Evolutionary conservation across 2,329 filamentous ascomycete genomes (phyloP).

Genomic region (Thelonectria rubi): DNA sequence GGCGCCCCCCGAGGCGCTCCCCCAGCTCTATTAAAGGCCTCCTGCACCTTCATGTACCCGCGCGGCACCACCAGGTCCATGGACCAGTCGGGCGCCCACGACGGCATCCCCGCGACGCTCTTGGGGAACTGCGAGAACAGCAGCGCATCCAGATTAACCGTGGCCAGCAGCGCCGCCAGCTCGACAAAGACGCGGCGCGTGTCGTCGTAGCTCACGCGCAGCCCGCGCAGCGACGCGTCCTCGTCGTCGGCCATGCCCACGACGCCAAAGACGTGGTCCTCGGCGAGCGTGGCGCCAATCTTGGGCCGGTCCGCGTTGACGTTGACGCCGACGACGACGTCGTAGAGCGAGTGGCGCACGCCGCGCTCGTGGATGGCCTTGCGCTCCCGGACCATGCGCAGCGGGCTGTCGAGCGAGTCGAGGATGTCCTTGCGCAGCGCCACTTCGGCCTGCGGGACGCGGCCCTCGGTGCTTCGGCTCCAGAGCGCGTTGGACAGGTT

Average conservation of each 20-base stretch:
- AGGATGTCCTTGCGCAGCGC: conserved; percentile 34
- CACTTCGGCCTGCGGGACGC: conserved; percentile 29
- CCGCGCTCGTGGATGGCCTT: conserved; percentile 40
- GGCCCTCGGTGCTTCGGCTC: conserved; percentile 18
- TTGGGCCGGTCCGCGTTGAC: conserved; percentile 37
- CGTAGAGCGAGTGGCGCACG: conserved; percentile 34
- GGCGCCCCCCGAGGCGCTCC: conserved; percentile 3
- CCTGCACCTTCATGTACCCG: conserved; percentile 36
- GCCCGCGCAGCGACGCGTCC: not conserved
- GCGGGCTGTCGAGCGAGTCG: conserved; percentile 30
- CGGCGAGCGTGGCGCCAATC: conserved; percentile 40
- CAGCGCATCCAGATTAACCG: conserved; percentile 41
- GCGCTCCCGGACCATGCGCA: conserved; percentile 44
- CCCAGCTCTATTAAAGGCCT: conserved; percentile 40
- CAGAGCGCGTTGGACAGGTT: conserved; percentile 45
- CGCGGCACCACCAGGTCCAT: conserved; percentile 41
- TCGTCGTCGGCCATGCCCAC: conserved; percentile 40
- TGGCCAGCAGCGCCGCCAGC: conserved; percentile 34
- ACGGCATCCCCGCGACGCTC: conserved; percentile 37
- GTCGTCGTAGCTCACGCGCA: conserved; percentile 26
- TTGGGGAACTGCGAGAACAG: conserved; percentile 45
- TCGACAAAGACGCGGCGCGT: conserved; percentile 31
- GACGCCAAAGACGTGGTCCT: conserved; percentile 47
- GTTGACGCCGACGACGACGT: conserved; percentile 44
- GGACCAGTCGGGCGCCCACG: conserved; percentile 49